These are phyloP conservation scores for Sphaerobolus stellatus DNA, from an alignment of 1,284 basidiomycete genomes.

Conservation along the genomic window DNA sequence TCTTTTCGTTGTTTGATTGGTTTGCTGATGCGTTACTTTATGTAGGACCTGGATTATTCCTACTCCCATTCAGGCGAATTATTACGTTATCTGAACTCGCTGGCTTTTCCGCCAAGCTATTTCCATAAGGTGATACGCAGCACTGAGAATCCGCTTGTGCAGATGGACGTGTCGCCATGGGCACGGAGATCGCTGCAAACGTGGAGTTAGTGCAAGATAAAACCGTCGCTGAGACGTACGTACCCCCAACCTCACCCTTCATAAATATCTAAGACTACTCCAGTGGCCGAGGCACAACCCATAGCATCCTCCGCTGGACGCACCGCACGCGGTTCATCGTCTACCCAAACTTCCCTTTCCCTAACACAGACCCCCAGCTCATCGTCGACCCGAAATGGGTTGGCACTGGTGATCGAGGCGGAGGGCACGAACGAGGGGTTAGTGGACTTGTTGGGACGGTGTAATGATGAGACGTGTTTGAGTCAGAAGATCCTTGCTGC, in stretches of 20 bases:
- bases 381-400: slow-evolving; percentile 79
- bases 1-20: slow-evolving; percentile 9
- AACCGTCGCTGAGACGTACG: slow-evolving; percentile 76
- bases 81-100: slow-evolving; percentile 69
- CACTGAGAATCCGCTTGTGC: slow-evolving; percentile 64
- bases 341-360: slow-evolving; percentile 49
- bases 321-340: slow-evolving; percentile 75
- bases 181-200: slow-evolving; percentile 67
- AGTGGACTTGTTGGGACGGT: slow-evolving; percentile 72
- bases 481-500: slow-evolving; percentile 26
- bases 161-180: slow-evolving; percentile 74
- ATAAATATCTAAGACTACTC: no score
- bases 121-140: slow-evolving; percentile 79
- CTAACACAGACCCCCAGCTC: slow-evolving; percentile 46
- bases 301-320: slow-evolving; percentile 80
- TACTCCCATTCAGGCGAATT: slow-evolving; percentile 73
- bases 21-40: no score
- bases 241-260: slow-evolving; percentile 20
- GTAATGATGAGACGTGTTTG: slow-evolving; percentile 58
- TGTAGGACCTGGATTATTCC: slow-evolving; percentile 76
- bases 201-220: slow-evolving; percentile 75
- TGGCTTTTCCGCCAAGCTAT: slow-evolving; percentile 79
- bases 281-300: slow-evolving; percentile 57
- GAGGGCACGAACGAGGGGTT: slow-evolving; percentile 82
- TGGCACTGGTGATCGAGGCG: slow-evolving; percentile 73